Base-by-base conservation (phyloP, 1,284 basidiomycete species). In the Polyporus tsugae region DNA sequence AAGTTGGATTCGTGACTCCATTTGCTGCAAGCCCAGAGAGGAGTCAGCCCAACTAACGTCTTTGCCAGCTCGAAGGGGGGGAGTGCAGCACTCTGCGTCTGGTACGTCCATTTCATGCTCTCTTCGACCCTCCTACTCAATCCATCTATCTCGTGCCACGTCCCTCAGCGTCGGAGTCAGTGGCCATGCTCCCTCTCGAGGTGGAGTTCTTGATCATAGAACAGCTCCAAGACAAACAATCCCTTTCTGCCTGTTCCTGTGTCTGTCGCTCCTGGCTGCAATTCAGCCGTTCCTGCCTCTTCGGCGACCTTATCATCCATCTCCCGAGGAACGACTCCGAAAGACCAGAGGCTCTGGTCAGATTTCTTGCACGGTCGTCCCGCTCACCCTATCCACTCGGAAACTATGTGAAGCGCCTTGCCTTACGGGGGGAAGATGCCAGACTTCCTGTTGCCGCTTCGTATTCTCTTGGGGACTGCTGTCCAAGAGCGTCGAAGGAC, bases 191-290 rank as follows among this genome's bases (percentile, higher is more conserved):
- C 10, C 65, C 65, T 22, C 53, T 35, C 10, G 65, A 66, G 13
- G 41, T 66, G 35, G 65, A 62, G 41, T 58, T 39, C 39, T 29
- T 66, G 46, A 62, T 66, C 33, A 62, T 66, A 10, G 60, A 66
- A 25, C 35, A 62, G n/a, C 17, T 66, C 10, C 25, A 44, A 9
- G 60, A 66, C 59, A 58, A 42, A 36, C n/a, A n/a, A 41, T 57
- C 65, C 13, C 65, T 66, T 33, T 35, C 60, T 13, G 39, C 52
- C n/a, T 66, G 65, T 5, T 62, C 65, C 25, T 22, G 42, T 7
- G 65, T 66, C 4, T 66, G 65, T 19, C 60, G 53, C n/a, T 19
- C 65, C 22, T 66, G 65, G 65, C 60, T 61, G 41, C 42, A 41
- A 3, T 29, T 58, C 41, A 66, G 65, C 36, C 60, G 49, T 25